A percentile compares a stretch with the other conserved stretches of the same genome.
Evolutionary conservation across 2,329 filamentous ascomycete species (phyloP).

Genomic region (Graphiopsis chlorocephala): DNA sequence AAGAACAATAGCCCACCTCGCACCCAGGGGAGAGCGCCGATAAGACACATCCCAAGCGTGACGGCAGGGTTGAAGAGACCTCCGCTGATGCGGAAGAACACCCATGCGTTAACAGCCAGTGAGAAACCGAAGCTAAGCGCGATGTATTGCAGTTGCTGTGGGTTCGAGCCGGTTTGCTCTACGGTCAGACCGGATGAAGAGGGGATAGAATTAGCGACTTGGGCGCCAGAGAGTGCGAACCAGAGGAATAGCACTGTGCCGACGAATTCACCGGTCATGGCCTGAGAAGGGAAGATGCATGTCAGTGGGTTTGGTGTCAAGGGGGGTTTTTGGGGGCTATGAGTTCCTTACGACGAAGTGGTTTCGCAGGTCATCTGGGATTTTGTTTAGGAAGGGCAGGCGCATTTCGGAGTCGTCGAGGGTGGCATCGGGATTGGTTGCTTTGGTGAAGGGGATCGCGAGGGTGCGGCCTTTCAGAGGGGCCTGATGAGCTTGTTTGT

Average conservation of each 20-base stretch:
- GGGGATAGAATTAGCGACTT: conserved; percentile 43
- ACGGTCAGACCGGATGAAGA: conserved; percentile 29
- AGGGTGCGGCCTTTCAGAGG: conserved; percentile 28
- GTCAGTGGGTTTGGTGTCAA: neutral
- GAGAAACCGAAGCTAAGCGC: conserved; percentile 38
- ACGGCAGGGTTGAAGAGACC: conserved; percentile 38
- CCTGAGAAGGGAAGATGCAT: neutral
- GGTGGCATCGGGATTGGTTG: conserved; percentile 23
- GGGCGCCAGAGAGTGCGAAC: conserved; percentile 45
- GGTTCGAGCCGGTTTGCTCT: conserved; percentile 32
- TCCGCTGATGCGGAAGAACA: conserved; percentile 34
- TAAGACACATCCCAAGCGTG: conserved; percentile 33
- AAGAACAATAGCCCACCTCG: conserved; percentile 37
- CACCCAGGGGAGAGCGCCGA: conserved; percentile 36
- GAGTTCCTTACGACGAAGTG: conserved; percentile 27
- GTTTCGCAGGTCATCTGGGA: conserved; percentile 30
- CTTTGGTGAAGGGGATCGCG: conserved; percentile 34
- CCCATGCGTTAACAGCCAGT: conserved; percentile 42
- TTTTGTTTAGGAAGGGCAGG: conserved; percentile 26
- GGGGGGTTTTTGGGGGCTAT: neutral
- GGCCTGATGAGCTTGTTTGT: neutral
- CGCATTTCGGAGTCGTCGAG: conserved; percentile 27
- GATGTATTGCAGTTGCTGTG: conserved; percentile 39
- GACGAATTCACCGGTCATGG: conserved; percentile 40
- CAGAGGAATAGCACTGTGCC: conserved; percentile 47